Percentiles rank a stretch among this genome's conserved stretches.
phyloP scores from a whole-genome alignment of 164 flowering plant species.

The Houttuynia cordata region DNA sequence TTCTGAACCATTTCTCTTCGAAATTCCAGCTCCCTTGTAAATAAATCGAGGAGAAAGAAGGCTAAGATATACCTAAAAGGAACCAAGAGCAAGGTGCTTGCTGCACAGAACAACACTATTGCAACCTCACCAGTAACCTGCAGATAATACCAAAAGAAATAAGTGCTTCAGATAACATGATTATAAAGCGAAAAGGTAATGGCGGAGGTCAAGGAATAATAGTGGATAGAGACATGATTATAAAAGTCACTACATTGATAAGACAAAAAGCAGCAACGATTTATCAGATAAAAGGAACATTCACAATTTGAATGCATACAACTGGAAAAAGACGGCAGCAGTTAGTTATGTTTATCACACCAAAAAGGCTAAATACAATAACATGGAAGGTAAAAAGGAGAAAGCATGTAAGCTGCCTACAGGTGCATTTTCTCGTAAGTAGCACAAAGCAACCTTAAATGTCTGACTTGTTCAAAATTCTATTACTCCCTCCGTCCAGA shows the following conservation, averaged over 20 bases:
- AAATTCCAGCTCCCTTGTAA: slow-evolving; percentile 76
- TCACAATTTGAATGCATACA: neutral
- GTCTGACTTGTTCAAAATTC: too few species aligned
- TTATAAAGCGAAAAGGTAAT: too few species aligned
- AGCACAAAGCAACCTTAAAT: too few species aligned
- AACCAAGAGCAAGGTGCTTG: slow-evolving; percentile 46
- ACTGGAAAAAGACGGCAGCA: neutral
- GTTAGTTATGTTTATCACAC: neutral
- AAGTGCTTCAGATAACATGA: neutral
- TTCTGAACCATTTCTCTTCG: slow-evolving; percentile 57
- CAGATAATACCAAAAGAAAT: slow-evolving; percentile 5
- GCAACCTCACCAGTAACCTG: slow-evolving; percentile 90
- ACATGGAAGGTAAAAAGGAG: neutral
- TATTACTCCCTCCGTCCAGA: too few species aligned
- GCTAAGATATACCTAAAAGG: slow-evolving; percentile 72
- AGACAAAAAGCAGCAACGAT: neutral
- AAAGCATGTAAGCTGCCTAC: too few species aligned
- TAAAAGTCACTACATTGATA: neutral
- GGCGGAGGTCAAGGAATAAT: neutral
- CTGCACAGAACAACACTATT: slow-evolving; percentile 43
- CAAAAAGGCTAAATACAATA: neutral
- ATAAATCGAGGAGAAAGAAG: slow-evolving; percentile 52
- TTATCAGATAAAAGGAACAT: neutral
- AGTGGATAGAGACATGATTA: neutral
- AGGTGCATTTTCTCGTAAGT: too few species aligned